Conservation (phyloP, 257 asterid species). For the Linaria vulgaris region DNA sequence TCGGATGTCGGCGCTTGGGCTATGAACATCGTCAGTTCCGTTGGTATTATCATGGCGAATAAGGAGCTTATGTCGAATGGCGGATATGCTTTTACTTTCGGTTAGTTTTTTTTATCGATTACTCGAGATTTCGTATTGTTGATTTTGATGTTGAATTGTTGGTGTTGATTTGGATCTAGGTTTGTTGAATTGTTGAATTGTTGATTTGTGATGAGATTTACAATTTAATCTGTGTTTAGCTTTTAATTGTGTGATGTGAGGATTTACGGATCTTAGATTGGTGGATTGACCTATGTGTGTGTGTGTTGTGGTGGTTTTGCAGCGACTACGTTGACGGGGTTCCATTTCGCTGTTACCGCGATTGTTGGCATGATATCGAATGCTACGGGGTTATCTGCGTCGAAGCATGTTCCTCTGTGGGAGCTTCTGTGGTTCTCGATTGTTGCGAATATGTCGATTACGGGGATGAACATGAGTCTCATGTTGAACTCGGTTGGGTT, state of each 20-base stretch:
- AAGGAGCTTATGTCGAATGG: conserved; percentile 85
- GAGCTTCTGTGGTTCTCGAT: conserved; percentile 96
- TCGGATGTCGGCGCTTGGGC: conserved; percentile 98
- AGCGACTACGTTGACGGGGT: conserved; percentile 97
- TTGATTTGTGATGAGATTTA: neutral
- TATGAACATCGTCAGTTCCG: conserved; percentile 92
- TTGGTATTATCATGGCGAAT: conserved; percentile 93
- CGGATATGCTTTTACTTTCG: conserved; percentile 82
- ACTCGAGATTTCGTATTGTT: neutral
- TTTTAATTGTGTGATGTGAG: too few relatives aligned
- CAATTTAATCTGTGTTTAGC: neutral
- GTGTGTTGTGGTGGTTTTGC: conserved; percentile 32
- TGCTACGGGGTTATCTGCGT: conserved; percentile 81
- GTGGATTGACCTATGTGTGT: neutral
- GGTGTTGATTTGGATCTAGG: conserved; percentile 18
- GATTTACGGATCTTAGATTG: neutral
- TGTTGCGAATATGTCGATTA: conserved; percentile 90
- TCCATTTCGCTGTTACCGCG: conserved; percentile 93
- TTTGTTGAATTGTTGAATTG: neutral
- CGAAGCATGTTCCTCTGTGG: conserved; percentile 94
- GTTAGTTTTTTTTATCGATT: conserved; percentile 33
- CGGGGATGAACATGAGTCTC: conserved; percentile 97
- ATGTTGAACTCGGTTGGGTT: conserved; percentile 99
- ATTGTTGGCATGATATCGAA: conserved; percentile 90
- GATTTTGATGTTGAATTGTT: neutral